phyloP scores from a whole-genome alignment of 345 rosid genomes.

The Rhodamnia rubescens region DNA sequence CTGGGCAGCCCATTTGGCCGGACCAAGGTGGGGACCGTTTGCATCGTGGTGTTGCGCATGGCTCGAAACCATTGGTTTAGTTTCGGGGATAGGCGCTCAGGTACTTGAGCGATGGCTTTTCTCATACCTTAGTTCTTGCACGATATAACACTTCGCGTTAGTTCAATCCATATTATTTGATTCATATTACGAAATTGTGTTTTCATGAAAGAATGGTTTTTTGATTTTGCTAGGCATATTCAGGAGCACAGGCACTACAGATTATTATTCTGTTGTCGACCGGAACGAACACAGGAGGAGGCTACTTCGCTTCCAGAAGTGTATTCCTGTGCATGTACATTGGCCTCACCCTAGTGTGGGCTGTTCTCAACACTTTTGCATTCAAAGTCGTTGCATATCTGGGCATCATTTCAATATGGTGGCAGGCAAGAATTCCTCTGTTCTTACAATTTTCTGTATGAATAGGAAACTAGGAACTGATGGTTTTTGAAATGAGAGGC shows the following conservation, averaged over 20 bases:
- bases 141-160: not conserved
- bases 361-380: conserved; percentile 9
- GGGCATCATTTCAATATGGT: conserved; percentile 6
- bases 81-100: conserved; percentile 7
- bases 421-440: not conserved
- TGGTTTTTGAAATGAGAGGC: not conserved
- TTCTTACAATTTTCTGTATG: not conserved
- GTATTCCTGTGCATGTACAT: conserved; percentile 2
- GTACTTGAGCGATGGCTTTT: not conserved
- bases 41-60: conserved; percentile 13
- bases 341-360: conserved; percentile 2
- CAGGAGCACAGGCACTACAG: conserved; percentile 9
- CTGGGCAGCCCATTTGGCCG: conserved; percentile 11
- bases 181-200: not conserved
- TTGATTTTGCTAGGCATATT: conserved; percentile 2
- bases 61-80: conserved; percentile 7
- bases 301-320: not conserved
- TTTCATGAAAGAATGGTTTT: not conserved
- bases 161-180: not conserved
- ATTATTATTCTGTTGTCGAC: conserved; percentile 6
- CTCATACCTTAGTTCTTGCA: not conserved
- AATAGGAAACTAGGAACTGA: not conserved
- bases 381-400: conserved; percentile 1
- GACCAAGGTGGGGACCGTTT: conserved; percentile 10
- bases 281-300: conserved; percentile 5